Evolutionary conservation across 2,329 filamentous ascomycete genomes (phyloP).

Genomic region (Fusarium illudens): DNA sequence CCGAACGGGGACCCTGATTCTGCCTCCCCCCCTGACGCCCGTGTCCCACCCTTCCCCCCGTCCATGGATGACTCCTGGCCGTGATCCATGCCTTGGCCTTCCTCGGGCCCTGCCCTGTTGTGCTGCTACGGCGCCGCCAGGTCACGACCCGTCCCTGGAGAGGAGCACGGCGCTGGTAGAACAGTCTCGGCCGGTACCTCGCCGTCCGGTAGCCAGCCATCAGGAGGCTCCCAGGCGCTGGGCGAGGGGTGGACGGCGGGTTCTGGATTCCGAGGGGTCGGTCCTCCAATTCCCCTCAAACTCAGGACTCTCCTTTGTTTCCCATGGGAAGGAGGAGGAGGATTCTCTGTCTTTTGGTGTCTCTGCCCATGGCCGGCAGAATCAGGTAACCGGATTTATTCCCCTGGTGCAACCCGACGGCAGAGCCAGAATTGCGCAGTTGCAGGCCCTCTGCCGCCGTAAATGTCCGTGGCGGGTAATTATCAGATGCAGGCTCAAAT

Average conservation of each 20-base stretch:
- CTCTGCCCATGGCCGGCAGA: neutral
- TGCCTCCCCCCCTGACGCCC: conserved; percentile 24
- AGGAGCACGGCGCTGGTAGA: neutral
- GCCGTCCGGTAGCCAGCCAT: conserved; percentile 18
- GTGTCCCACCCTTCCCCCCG: conserved; percentile 9
- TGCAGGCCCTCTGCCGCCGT: neutral
- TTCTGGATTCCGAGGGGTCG: conserved; percentile 32
- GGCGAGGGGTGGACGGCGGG: conserved; percentile 4
- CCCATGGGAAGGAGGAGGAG: neutral
- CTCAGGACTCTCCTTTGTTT: conserved; percentile 35
- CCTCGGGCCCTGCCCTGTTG: conserved; percentile 23
- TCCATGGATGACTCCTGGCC: conserved; percentile 26
- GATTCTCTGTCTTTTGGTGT: conserved; percentile 10
- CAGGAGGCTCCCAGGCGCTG: neutral
- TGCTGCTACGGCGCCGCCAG: conserved; percentile 19
- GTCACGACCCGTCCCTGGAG: conserved; percentile 14
- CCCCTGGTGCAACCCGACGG: neutral
- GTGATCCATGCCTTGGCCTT: conserved; percentile 26
- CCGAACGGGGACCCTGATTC: conserved; percentile 35
- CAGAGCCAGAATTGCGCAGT: neutral
- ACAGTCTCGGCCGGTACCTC: conserved; percentile 23
- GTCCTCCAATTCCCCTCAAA: conserved; percentile 42
- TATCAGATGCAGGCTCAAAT: conserved; percentile 31
- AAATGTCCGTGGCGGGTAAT: conserved; percentile 29
- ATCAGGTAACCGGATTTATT: neutral